A percentile compares a stretch with the other conserved stretches of the same genome.
These are phyloP conservation scores for Neurospora sp. DNA, from an alignment of 495 filamentous ascomycete genomes.

Conservation along the genomic window DNA sequence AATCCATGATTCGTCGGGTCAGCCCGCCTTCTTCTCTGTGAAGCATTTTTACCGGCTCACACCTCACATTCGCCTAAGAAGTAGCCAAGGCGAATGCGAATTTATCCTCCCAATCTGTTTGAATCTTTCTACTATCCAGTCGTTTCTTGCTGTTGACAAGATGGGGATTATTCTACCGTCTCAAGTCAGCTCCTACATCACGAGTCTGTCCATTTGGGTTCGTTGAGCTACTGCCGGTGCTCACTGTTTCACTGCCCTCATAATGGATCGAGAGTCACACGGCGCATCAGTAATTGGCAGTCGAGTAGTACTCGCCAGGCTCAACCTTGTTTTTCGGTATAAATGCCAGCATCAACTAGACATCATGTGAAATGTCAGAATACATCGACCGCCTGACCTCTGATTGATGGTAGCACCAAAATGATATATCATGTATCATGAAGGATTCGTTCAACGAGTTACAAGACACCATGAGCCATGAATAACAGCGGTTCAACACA, in stretches of 20 bases:
- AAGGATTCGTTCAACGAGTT: background rate
- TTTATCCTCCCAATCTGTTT: background rate
- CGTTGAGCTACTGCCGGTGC: background rate
- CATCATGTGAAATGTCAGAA: background rate
- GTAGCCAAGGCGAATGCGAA: background rate
- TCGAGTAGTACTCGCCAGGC: background rate
- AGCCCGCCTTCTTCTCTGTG: background rate
- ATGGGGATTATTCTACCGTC: background rate
- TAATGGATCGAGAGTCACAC: background rate
- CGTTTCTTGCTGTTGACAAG: background rate
- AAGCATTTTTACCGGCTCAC: background rate
- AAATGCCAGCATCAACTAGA: background rate
- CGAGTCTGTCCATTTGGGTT: background rate
- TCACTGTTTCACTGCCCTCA: background rate
- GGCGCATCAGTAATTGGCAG: background rate
- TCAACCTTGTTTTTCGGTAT: background rate
- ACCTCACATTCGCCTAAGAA: background rate
- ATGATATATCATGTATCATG: background rate
- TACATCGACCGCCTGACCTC: background rate
- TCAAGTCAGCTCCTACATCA: background rate
- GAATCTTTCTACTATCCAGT: background rate
- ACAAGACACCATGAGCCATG: background rate
- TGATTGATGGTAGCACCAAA: background rate
- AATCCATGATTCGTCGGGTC: background rate
- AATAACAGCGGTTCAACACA: background rate